These are phyloP conservation scores for Aspergillus jensenii DNA, from an alignment of 2,329 filamentous ascomycete species.

Conservation along the genomic window DNA sequence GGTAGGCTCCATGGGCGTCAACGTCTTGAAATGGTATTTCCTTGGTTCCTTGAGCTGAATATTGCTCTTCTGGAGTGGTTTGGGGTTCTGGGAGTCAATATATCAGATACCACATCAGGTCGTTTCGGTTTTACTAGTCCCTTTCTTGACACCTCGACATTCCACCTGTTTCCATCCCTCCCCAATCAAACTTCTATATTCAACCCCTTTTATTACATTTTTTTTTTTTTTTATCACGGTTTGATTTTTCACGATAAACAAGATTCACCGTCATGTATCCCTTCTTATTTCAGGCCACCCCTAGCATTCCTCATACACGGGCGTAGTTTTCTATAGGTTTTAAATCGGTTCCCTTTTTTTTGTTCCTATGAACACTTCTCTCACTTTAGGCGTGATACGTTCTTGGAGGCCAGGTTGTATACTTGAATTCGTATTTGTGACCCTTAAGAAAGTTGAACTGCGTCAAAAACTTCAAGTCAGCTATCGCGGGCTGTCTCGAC, in stretches of 20 bases:
- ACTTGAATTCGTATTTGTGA: background rate
- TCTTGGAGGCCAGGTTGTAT: constrained; percentile 1
- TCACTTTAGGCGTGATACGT: constrained; percentile 9
- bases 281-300: constrained; percentile 23
- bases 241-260: constrained; percentile 41
- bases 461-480: background rate
- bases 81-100: background rate
- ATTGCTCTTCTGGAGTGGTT: background rate
- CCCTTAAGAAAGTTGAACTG: background rate
- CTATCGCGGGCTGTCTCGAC: background rate
- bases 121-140: background rate
- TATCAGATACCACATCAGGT: constrained; percentile 1
- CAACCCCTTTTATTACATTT: background rate
- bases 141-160: background rate
- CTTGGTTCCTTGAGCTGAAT: background rate
- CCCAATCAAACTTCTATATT: background rate
- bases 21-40: constrained; percentile 13
- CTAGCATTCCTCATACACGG: constrained; percentile 43
- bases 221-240: background rate
- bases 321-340: constrained; percentile 37
- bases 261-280: constrained; percentile 51
- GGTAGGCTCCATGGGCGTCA: constrained; percentile 2
- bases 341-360: constrained; percentile 10
- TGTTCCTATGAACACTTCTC: constrained; percentile 20
- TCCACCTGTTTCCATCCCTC: constrained; percentile 1